phyloP scores from a whole-genome alignment of 495 filamentous ascomycete species.

The Xylaria castorea region DNA sequence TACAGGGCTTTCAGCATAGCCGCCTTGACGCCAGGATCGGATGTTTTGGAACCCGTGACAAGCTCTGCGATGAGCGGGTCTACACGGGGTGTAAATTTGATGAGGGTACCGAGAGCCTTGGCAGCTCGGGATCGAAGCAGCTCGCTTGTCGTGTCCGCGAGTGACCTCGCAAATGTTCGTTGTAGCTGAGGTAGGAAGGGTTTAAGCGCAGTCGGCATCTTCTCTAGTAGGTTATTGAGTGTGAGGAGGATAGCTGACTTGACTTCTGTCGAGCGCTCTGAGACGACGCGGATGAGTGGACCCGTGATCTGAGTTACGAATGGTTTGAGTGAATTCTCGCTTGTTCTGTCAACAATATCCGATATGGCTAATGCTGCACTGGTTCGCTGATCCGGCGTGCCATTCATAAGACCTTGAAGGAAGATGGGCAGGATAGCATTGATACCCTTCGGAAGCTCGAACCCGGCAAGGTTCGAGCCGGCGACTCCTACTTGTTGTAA shows the following conservation, averaged over 20 bases:
- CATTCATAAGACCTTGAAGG: slow-evolving; percentile 96
- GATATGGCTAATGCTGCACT: slow-evolving; percentile 92
- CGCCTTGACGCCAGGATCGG: slow-evolving; percentile 86
- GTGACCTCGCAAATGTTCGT: slow-evolving; percentile 92
- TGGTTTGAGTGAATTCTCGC: slow-evolving; percentile 79
- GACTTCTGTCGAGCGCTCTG: slow-evolving; percentile 92
- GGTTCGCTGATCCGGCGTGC: slow-evolving; percentile 86
- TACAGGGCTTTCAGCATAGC: slow-evolving; percentile 98
- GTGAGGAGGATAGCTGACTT: slow-evolving; percentile 94
- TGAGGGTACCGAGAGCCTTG: slow-evolving; percentile 94
- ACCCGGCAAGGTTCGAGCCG: slow-evolving; percentile 84
- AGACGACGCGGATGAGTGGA: slow-evolving; percentile 95
- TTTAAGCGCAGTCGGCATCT: slow-evolving; percentile 94
- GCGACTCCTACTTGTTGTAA: slow-evolving; percentile 87
- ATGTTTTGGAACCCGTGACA: slow-evolving; percentile 89
- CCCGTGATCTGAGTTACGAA: slow-evolving; percentile 98
- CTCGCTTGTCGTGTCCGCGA: slow-evolving; percentile 93
- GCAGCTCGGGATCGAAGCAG: slow-evolving; percentile 85
- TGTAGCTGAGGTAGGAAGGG: slow-evolving; percentile 97
- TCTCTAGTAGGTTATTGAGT: slow-evolving; percentile 92
- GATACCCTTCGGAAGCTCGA: slow-evolving; percentile 95
- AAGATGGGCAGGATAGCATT: slow-evolving; percentile 96
- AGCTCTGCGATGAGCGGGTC: slow-evolving; percentile 87
- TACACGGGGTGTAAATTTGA: slow-evolving; percentile 93
- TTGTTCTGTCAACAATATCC: slow-evolving; percentile 92